Percentiles rank a stretch among this genome's conserved stretches.
Evolutionary conservation across 2,329 filamentous ascomycete genomes (phyloP).

Genomic region (Xylaria digitata): DNA sequence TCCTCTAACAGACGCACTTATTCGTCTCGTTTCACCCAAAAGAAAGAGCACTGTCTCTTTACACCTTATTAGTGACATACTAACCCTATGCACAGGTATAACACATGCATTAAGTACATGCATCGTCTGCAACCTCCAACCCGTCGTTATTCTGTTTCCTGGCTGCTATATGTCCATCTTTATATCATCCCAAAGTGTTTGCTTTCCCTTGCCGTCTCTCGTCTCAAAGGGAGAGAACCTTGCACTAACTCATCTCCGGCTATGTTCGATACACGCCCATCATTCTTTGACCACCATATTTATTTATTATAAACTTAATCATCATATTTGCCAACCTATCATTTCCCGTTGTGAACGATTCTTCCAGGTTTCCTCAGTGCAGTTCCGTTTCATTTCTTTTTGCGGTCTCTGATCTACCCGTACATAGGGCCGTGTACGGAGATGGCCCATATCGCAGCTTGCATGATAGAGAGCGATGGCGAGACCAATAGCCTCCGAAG

Average conservation of each 20-base stretch:
- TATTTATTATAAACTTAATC: conserved; percentile 50
- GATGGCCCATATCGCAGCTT: conserved; percentile 73
- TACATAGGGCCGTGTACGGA: conserved; percentile 45
- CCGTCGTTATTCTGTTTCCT: conserved; percentile 32
- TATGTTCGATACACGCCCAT: conserved; percentile 40
- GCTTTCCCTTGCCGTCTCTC: conserved; percentile 43
- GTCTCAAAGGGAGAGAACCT: conserved; percentile 36
- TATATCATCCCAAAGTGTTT: conserved; percentile 42
- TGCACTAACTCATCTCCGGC: conserved; percentile 34
- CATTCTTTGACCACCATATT: conserved; percentile 40
- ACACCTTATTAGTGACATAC: conserved; percentile 31
- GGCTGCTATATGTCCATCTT: conserved; percentile 33
- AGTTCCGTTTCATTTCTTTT: conserved; percentile 44
- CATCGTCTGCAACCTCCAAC: conserved; percentile 41
- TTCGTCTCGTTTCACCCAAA: conserved; percentile 34
- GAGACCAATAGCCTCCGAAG: conserved; percentile 54
- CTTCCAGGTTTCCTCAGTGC: conserved; percentile 49
- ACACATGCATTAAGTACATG: conserved; percentile 44
- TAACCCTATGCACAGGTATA: conserved; percentile 39
- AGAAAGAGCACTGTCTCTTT: conserved; percentile 28
- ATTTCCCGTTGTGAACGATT: conserved; percentile 45
- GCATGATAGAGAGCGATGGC: conserved; percentile 63
- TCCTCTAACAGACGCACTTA: conserved; percentile 20
- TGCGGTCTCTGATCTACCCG: conserved; percentile 45
- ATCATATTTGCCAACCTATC: conserved; percentile 45